phyloP scores from a whole-genome alignment of 768 basidiomycete genomes.

The Infundibulicybe gibba region DNA sequence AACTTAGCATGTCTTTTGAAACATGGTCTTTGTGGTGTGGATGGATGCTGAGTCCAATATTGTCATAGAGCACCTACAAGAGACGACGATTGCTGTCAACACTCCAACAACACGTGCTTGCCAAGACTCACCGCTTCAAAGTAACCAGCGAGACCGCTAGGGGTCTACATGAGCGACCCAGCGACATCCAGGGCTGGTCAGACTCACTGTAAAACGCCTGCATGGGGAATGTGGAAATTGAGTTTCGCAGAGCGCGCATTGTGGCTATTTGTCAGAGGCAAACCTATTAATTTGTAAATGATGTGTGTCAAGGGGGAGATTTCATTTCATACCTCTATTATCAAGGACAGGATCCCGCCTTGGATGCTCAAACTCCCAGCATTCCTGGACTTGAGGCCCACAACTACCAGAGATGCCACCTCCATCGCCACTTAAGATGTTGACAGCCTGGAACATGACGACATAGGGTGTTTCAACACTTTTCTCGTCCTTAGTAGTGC shows the following conservation, averaged over 20 bases:
- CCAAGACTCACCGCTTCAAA: conserved; percentile 70
- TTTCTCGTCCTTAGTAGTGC: conserved; percentile 60
- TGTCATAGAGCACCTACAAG: conserved; percentile 68
- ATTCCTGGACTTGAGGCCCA: conserved; percentile 86
- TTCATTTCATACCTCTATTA: conserved; percentile 49
- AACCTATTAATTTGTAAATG: conserved; percentile 41
- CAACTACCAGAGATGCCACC: conserved; percentile 60
- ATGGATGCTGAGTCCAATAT: conserved; percentile 90
- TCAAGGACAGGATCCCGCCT: conserved; percentile 75
- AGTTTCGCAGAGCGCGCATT: conserved; percentile 86
- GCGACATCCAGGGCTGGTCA: not conserved
- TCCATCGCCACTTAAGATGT: conserved; percentile 78
- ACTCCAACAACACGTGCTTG: too few species aligned
- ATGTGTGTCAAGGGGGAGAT: conserved; percentile 2
- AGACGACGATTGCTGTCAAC: too few species aligned
- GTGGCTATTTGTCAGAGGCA: conserved; percentile 94
- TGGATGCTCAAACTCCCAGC: conserved; percentile 98
- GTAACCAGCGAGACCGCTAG: conserved; percentile 87
- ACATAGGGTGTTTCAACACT: conserved; percentile 94
- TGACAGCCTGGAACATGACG: conserved; percentile 96
- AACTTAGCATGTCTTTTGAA: conserved; percentile 97
- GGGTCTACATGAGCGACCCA: conserved; percentile 1
- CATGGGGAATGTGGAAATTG: conserved; percentile 91
- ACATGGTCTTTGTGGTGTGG: conserved; percentile 82
- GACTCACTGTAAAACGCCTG: conserved; percentile 78